Evolutionary conservation across 2,329 filamentous ascomycete species (phyloP).

Genomic region (Stagonosporopsis rhizophila): DNA sequence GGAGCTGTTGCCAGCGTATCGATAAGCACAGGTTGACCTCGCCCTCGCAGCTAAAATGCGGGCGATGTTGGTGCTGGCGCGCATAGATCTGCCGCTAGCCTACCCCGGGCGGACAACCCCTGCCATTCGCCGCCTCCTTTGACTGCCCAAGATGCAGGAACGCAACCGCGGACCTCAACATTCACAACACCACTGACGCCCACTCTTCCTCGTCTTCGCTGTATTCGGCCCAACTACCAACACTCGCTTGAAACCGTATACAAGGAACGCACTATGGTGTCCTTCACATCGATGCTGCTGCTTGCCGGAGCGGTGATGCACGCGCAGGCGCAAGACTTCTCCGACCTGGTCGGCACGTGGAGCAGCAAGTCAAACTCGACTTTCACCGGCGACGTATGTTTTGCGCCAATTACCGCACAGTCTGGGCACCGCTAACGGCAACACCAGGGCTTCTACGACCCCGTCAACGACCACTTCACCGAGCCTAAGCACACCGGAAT

Average conservation of each 20-base stretch:
- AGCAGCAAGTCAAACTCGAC: constrained; percentile 73
- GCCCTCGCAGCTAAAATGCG: constrained; percentile 13
- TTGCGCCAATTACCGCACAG: constrained; percentile 23
- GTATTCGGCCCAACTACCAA: constrained; percentile 4
- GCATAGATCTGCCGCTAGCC: constrained; percentile 39
- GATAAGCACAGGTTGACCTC: constrained; percentile 12
- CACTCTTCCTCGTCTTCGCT: constrained; percentile 8
- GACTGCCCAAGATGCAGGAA: constrained; percentile 27
- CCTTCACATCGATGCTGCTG: constrained; percentile 41
- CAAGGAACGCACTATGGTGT: constrained; percentile 29
- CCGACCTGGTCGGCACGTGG: constrained; percentile 72
- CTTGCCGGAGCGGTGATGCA: constrained; percentile 47
- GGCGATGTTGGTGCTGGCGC: constrained; percentile 26
- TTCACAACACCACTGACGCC: constrained; percentile 6
- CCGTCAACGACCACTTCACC: constrained; percentile 68
- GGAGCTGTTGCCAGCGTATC: constrained; percentile 8
- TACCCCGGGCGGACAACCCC: constrained; percentile 24
- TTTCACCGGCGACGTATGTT: constrained; percentile 69
- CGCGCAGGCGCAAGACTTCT: constrained; percentile 41
- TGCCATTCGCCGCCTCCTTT: constrained; percentile 27
- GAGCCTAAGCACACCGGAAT: constrained; percentile 72
- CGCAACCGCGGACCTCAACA: constrained; percentile 17
- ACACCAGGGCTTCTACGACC: constrained; percentile 71
- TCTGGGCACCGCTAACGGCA: constrained; percentile 20
- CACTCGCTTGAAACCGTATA: constrained; percentile 23